Evolutionary conservation across 2,329 filamentous ascomycete genomes (phyloP).

Genomic region (Fusarium coicis): DNA sequence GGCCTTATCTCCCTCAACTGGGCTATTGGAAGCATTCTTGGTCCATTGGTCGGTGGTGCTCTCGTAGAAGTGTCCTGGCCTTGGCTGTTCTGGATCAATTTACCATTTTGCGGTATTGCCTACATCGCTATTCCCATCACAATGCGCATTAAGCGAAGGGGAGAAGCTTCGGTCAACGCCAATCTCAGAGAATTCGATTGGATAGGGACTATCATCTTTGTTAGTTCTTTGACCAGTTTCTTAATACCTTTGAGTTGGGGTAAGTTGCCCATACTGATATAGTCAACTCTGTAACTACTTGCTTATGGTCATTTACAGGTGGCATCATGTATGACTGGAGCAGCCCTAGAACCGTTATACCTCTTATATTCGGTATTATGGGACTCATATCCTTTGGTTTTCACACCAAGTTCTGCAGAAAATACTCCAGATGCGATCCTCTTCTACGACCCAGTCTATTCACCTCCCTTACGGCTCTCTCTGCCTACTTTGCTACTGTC

Average conservation of each 20-base stretch:
- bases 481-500: constrained; percentile 39
- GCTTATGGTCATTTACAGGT: constrained; percentile 49
- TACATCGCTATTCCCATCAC: constrained; percentile 36
- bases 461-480: constrained; percentile 35
- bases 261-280: constrained; percentile 1
- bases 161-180: constrained; percentile 3
- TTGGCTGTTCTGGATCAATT: constrained; percentile 74
- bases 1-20: constrained; percentile 57
- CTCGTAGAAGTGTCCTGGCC: constrained; percentile 65
- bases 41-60: constrained; percentile 60
- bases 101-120: constrained; percentile 58
- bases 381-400: constrained; percentile 46
- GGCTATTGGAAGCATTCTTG: constrained; percentile 63
- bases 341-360: constrained; percentile 70
- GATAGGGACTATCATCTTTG: constrained; percentile 69
- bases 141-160: constrained; percentile 32
- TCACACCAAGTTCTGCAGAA: constrained; percentile 36
- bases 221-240: constrained; percentile 63
- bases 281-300: not conserved
- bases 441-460: constrained; percentile 39
- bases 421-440: constrained; percentile 37
- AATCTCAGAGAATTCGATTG: constrained; percentile 64
- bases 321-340: constrained; percentile 73
- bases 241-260: constrained; percentile 40
- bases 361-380: constrained; percentile 65